phyloP scores from a whole-genome alignment of 2,329 filamentous ascomycete species.

The Helicocarpus griseus region DNA sequence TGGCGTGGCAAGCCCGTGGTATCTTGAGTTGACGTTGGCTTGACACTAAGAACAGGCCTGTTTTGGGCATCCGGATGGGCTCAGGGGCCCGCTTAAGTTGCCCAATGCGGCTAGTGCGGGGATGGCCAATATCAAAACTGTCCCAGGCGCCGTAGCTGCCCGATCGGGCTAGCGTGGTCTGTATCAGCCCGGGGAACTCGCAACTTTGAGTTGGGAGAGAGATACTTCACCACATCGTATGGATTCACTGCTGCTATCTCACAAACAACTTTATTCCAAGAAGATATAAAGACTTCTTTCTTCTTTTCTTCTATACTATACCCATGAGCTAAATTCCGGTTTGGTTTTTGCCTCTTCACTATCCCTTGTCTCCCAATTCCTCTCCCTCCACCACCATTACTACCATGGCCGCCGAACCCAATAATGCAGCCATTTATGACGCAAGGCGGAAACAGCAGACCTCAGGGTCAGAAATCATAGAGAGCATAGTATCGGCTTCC shows the following conservation, averaged over 20 bases:
- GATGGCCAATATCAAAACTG: slow-evolving; percentile 33
- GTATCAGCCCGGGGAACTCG: background rate
- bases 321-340: background rate
- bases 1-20: slow-evolving; percentile 24
- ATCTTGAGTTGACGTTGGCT: slow-evolving; percentile 37
- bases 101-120: slow-evolving; percentile 34
- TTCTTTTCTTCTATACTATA: background rate
- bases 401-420: slow-evolving; percentile 28
- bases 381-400: slow-evolving; percentile 5
- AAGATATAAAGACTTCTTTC: background rate
- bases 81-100: slow-evolving; percentile 35
- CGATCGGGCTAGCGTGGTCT: slow-evolving; percentile 7
- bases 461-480: slow-evolving; percentile 61
- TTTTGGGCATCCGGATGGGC: slow-evolving; percentile 32
- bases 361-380: background rate
- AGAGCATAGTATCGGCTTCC: slow-evolving; percentile 90
- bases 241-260: background rate
- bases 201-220: background rate
- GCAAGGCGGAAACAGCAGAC: slow-evolving; percentile 33
- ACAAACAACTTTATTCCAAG: too few species aligned
- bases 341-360: background rate
- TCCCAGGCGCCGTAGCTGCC: slow-evolving; percentile 9
- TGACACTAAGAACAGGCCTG: slow-evolving; percentile 31
- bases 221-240: background rate
- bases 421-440: slow-evolving; percentile 36